Base-by-base conservation (phyloP, 1,284 basidiomycete genomes). In the Trametes sp. region DNA sequence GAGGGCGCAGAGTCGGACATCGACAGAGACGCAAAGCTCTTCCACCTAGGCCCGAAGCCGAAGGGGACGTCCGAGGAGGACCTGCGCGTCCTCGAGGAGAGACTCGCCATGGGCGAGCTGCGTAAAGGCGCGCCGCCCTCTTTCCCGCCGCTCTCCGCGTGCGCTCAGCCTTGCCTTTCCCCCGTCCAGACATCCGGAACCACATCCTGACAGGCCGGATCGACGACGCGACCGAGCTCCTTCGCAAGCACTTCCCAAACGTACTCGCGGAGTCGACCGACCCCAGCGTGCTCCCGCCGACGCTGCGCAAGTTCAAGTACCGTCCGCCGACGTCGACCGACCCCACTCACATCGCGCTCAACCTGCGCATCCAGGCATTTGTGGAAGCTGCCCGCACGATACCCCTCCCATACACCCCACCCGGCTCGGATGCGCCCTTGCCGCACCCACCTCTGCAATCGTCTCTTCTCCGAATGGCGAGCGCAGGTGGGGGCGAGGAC, bases 321-420 rank as follows among this genome's bases (percentile, higher is more conserved):
- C 74, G 84, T 24, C 79, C 86, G 9, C 76, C 86, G 4, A 88
- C 83, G 2, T 86, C 89, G 9, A 80, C 89, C 31, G 83, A 92
- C 52, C 90, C 93, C 19, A 77, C 81, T 1, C 92, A 94, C 70
- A 81, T 96, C 50, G 80, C 82, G 38, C 84, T 96, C 66, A 95
- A 96, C 70, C 84, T 96, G 51, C 91, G 90, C 67, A 91, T 96
- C 38, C 87, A 92, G 49, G 85, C 86, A 0, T 96, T 95, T 76
- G 87, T 93, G 69, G 94, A 96, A 75, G 83, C 88, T 9, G 88
- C 92, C 65, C 87, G 94, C 35, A 88, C 90, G 0, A 74, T 86
- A 4, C 88, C 91, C 14, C 80, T 93, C 3, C 76, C 77, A 4
- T 85, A 84, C 69, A 72, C 77, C 41, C 75, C 76, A 4, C 69